Percentiles rank a stretch among this genome's conserved stretches.
Conservation (phyloP, 495 filamentous ascomycete genomes). For the Xylaria intraflava region DNA sequence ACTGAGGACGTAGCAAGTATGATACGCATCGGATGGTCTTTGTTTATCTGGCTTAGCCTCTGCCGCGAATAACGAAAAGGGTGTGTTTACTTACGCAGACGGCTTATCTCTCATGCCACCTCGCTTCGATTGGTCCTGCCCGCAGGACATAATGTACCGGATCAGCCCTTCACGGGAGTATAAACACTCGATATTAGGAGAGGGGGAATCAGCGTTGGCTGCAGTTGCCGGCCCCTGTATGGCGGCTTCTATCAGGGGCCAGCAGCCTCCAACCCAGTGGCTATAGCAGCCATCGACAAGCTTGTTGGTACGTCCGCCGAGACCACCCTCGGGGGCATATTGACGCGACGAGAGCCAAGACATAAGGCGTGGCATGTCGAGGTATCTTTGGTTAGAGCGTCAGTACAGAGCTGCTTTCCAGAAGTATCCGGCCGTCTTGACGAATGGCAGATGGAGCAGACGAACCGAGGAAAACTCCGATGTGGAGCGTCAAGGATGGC, state of each 20-base stretch:
- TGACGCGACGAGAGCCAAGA: slow-evolving; percentile 87
- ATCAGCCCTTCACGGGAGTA: slow-evolving; percentile 81
- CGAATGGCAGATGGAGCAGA: slow-evolving; percentile 4
- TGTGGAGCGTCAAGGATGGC: slow-evolving; percentile 74
- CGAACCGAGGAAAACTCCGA: slow-evolving; percentile 59
- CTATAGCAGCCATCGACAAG: slow-evolving; percentile 96
- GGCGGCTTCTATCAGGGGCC: slow-evolving; percentile 81
- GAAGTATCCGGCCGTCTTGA: background rate
- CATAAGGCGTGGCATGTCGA: slow-evolving; percentile 70
- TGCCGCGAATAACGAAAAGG: slow-evolving; percentile 8
- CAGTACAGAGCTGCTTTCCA: slow-evolving; percentile 4
- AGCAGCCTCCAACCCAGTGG: slow-evolving; percentile 94
- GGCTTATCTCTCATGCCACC: slow-evolving; percentile 95
- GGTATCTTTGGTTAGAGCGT: slow-evolving; percentile 46
- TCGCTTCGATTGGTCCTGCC: slow-evolving; percentile 58
- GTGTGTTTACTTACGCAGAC: slow-evolving; percentile 57
- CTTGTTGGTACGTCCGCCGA: slow-evolving; percentile 93
- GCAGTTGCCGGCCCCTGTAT: slow-evolving; percentile 43
- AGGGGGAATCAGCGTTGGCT: slow-evolving; percentile 22
- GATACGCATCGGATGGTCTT: slow-evolving; percentile 79
- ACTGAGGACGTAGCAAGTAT: slow-evolving; percentile 82
- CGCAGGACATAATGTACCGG: slow-evolving; percentile 83
- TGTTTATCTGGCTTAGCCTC: slow-evolving; percentile 16
- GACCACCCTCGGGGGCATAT: slow-evolving; percentile 85
- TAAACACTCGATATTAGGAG: slow-evolving; percentile 37